Percentiles rank a stretch among this genome's conserved stretches.
phyloP scores from a whole-genome alignment of 2,329 filamentous ascomycete genomes.

The Aspergillus sp. region DNA sequence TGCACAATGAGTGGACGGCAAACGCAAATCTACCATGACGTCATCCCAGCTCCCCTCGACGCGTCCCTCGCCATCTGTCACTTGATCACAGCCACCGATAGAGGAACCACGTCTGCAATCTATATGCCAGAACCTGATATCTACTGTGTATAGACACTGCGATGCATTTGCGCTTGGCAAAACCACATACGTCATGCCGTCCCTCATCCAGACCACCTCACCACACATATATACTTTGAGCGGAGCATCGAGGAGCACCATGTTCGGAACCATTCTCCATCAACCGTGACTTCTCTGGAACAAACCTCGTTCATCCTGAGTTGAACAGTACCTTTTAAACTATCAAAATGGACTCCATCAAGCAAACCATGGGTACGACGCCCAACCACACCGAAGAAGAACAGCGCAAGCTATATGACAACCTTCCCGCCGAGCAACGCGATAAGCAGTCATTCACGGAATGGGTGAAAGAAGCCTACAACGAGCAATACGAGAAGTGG shows the following conservation, averaged over 20 bases:
- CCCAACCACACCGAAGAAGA: constrained; percentile 22
- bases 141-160: neutral
- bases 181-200: neutral
- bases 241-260: neutral
- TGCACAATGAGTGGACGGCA: too few relatives aligned
- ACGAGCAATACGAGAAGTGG: constrained; percentile 57
- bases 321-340: too few relatives aligned
- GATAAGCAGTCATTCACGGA: constrained; percentile 33
- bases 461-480: constrained; percentile 51
- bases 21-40: neutral
- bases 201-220: neutral
- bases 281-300: neutral
- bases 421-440: constrained; percentile 19
- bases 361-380: constrained; percentile 4
- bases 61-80: neutral
- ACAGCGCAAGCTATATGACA: constrained; percentile 23
- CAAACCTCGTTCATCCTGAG: neutral
- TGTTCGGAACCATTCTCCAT: neutral
- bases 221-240: neutral
- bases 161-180: neutral
- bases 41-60: neutral
- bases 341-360: constrained; percentile 4
- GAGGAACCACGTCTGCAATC: neutral
- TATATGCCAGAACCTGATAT: neutral
- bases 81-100: neutral